A percentile compares a stretch with the other conserved stretches of the same genome.
Conservation (phyloP, 176 grass and related monocot species). For the Phoenix dactylifera region DNA sequence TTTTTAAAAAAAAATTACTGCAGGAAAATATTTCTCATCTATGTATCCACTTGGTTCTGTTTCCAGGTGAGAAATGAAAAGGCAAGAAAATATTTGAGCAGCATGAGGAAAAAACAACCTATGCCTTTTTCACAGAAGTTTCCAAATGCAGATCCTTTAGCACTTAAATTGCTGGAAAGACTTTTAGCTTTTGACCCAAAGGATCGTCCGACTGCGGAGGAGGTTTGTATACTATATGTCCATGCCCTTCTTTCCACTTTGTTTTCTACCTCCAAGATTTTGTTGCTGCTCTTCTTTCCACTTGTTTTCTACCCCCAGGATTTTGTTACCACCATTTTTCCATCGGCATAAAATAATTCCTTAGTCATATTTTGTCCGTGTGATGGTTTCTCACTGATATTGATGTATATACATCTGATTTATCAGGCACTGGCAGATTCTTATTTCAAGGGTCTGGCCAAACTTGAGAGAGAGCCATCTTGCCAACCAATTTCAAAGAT, state of each 20-base stretch:
- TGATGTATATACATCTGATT: neutral
- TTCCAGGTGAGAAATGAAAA: conserved; percentile 16
- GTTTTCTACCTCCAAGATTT: neutral
- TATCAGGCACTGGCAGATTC: conserved; percentile 16
- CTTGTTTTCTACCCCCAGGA: neutral
- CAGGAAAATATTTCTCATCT: neutral
- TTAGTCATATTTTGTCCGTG: neutral
- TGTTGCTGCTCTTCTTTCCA: neutral
- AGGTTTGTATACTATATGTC: neutral
- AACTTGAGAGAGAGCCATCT: conserved; percentile 19
- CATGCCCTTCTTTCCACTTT: neutral
- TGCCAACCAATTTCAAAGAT: conserved; percentile 21
- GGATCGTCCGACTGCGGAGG: conserved; percentile 11
- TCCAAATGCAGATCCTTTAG: conserved; percentile 17
- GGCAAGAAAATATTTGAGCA: conserved; percentile 22
- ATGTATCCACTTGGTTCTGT: neutral
- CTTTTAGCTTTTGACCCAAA: conserved; percentile 19
- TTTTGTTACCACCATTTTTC: neutral
- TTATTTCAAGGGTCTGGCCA: conserved; percentile 21
- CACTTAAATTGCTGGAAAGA: conserved; percentile 12
- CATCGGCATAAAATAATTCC: neutral
- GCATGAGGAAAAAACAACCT: conserved; percentile 21
- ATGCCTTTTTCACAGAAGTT: conserved; percentile 19
- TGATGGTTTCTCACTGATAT: too few relatives aligned
- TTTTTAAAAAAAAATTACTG: neutral